A percentile compares a stretch with the other conserved stretches of the same genome.
These are phyloP conservation scores for Vigna angularis DNA, from an alignment of 306 rosid species.

Conservation along the genomic window DNA sequence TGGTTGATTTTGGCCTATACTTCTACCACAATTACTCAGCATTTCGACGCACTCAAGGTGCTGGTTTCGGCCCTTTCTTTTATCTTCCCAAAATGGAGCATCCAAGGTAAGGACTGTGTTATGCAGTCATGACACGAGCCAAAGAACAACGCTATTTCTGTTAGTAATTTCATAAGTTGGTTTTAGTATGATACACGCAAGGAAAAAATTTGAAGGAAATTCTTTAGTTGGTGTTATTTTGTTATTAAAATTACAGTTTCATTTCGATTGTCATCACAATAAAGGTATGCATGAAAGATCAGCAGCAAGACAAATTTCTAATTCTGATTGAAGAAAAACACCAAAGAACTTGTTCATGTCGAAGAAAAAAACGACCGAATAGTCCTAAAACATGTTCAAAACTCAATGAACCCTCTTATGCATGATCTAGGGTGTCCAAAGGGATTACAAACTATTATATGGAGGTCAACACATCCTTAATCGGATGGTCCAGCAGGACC, in stretches of 20 bases:
- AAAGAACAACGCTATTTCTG: not conserved
- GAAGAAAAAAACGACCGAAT: not conserved
- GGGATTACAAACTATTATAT: too few relatives aligned
- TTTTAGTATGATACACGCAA: not conserved
- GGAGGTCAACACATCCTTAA: not conserved
- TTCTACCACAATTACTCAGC: conserved; percentile 70
- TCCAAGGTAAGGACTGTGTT: conserved; percentile 63
- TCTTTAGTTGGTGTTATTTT: not conserved
- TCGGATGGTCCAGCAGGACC: not conserved
- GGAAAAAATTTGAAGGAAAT: not conserved
- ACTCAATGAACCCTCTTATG: not conserved
- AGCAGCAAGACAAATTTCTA: not conserved
- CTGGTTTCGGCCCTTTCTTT: conserved; percentile 90
- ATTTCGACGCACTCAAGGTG: conserved; percentile 73
- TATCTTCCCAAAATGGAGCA: conserved; percentile 97
- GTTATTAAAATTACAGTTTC: not conserved
- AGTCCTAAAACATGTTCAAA: not conserved
- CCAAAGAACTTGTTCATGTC: not conserved
- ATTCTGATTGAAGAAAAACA: not conserved
- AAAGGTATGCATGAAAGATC: not conserved
- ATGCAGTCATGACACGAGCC: conserved; percentile 22
- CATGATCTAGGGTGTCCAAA: not conserved
- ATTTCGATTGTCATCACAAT: not conserved
- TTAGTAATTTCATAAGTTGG: not conserved
- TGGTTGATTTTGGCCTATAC: conserved; percentile 90